phyloP scores from a whole-genome alignment of 352 stramenopile species.

The Phytophthora pinifolia region DNA sequence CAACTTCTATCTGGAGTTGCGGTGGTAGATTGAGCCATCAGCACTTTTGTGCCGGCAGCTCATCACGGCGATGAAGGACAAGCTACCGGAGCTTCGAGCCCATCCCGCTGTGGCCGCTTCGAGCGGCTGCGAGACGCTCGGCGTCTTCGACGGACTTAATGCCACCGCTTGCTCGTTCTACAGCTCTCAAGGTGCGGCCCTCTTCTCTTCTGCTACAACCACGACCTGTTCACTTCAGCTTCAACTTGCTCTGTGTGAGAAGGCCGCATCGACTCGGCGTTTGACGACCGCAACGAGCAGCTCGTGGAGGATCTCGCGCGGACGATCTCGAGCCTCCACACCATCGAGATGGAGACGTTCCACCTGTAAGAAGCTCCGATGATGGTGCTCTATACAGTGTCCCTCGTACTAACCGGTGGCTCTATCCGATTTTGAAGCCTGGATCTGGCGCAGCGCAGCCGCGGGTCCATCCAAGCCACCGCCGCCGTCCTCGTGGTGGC shows the following conservation, averaged over 20 bases:
- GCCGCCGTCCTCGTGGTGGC: slow-evolving; percentile 44
- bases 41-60: slow-evolving; percentile 19
- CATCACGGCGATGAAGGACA: slow-evolving; percentile 25
- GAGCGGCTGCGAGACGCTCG: slow-evolving; percentile 17
- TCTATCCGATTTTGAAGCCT: slow-evolving; percentile 19
- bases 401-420: neutral
- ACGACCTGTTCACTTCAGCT: neutral
- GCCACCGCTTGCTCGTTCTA: slow-evolving; percentile 71
- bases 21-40: neutral
- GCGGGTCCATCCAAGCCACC: slow-evolving; percentile 37
- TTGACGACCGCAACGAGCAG: slow-evolving; percentile 66
- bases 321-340: slow-evolving; percentile 35
- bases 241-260: neutral
- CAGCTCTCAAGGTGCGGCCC: slow-evolving; percentile 54
- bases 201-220: neutral
- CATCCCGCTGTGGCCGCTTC: slow-evolving; percentile 18
- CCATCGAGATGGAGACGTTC: slow-evolving; percentile 78
- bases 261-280: slow-evolving; percentile 44
- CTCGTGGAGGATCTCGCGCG: slow-evolving; percentile 38
- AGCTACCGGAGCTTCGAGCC: slow-evolving; percentile 21
- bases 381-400: neutral
- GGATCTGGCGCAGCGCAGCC: slow-evolving; percentile 48
- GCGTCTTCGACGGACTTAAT: slow-evolving; percentile 51
- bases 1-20: neutral
- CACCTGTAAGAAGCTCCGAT: slow-evolving; percentile 39